Evolutionary conservation across 441 rosid species (phyloP).

Genomic region (Omphalea diandra): DNA sequence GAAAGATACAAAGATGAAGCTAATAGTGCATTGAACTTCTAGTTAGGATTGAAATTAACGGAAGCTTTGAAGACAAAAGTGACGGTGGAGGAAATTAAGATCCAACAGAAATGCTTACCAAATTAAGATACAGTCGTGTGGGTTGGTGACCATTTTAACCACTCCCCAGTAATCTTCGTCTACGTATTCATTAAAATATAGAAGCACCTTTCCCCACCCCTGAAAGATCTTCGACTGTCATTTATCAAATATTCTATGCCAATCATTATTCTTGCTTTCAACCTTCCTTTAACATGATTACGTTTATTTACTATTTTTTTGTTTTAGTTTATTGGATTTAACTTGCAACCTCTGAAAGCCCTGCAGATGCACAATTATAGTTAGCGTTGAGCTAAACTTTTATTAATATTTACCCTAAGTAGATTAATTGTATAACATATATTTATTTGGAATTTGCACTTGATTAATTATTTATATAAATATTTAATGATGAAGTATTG

Average conservation of each 20-base stretch:
- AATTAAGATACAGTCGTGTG: constrained; percentile 35
- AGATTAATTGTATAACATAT: no score
- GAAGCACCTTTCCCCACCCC: constrained; percentile 18
- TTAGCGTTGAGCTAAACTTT: no score
- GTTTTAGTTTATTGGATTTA: no score
- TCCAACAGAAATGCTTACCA: constrained; percentile 32
- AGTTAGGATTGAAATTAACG: constrained; percentile 49
- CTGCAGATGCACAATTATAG: no score
- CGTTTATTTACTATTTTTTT: no score
- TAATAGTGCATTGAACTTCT: not conserved
- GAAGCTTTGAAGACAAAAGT: constrained; percentile 23
- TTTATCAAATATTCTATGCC: constrained; percentile 5
- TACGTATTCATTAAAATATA: not conserved
- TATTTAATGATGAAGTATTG: no score
- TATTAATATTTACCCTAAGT: no score
- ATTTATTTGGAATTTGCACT: no score
- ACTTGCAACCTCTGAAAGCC: no score
- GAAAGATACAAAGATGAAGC: not conserved
- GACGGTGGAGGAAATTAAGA: constrained; percentile 10
- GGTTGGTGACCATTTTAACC: constrained; percentile 64
- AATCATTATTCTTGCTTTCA: not conserved
- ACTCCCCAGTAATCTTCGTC: constrained; percentile 38
- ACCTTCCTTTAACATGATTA: not conserved
- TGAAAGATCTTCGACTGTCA: constrained; percentile 1
- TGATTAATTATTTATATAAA: no score